Conservation (phyloP, 2,329 filamentous ascomycete genomes). For the Nemania diffusa region DNA sequence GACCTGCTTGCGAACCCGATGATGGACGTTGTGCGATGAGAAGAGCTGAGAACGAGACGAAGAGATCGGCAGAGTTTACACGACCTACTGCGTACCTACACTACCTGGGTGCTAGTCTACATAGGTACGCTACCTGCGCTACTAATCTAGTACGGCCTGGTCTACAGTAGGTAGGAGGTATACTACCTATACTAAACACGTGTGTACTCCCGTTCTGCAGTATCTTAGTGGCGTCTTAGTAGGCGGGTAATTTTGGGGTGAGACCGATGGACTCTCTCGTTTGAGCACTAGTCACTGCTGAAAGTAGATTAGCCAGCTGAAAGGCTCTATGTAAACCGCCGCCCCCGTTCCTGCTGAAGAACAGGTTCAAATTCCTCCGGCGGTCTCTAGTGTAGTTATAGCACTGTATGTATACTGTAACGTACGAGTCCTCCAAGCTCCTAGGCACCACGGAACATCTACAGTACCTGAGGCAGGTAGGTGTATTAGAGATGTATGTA, state of each 20-base stretch:
- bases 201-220: background rate
- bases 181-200: background rate
- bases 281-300: background rate
- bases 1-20: conserved; percentile 4
- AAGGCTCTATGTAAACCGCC: background rate
- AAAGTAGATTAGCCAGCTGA: background rate
- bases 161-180: no score
- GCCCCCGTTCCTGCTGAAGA: conserved; percentile 1
- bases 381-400: background rate
- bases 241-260: conserved; percentile 33
- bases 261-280: conserved; percentile 5
- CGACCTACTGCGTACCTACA: background rate
- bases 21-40: conserved; percentile 19
- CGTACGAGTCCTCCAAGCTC: background rate
- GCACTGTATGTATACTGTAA: background rate
- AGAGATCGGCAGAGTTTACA: conserved; percentile 30
- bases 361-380: background rate
- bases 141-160: no score
- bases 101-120: no score
- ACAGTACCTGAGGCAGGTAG: no score
- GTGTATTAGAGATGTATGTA: no score
- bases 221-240: conserved; percentile 3
- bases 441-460: no score
- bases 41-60: conserved; percentile 24
- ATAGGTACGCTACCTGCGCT: background rate